Conservation (phyloP, 2,329 filamentous ascomycete genomes). For the Leptodontidium sp. region DNA sequence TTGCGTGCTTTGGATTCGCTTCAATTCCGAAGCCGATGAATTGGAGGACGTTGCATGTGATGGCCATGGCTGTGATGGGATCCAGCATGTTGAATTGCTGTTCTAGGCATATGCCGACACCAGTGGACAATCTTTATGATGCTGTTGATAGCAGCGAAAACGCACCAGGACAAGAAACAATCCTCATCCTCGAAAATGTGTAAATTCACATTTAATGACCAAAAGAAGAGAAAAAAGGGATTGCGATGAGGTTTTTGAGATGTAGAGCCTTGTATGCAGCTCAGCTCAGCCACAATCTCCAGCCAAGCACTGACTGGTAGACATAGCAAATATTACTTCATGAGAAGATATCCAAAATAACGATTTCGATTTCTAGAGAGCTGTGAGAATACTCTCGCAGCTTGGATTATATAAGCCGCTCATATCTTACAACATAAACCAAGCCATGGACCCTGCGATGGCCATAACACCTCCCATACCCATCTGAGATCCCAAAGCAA, state of each 20-base stretch:
- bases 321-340: too few relatives aligned
- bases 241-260: background rate
- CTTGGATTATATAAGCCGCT: background rate
- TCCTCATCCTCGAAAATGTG: background rate
- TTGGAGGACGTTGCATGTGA: conserved; percentile 23
- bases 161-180: background rate
- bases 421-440: conserved; percentile 8
- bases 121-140: too few relatives aligned
- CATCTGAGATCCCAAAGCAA: background rate
- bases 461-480: background rate
- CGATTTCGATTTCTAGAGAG: too few relatives aligned
- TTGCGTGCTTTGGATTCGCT: conserved; percentile 19
- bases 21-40: conserved; percentile 27
- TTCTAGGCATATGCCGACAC: too few relatives aligned
- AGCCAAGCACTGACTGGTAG: background rate
- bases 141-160: too few relatives aligned
- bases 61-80: conserved; percentile 22
- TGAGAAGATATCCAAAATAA: background rate
- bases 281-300: background rate
- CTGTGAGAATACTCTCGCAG: background rate
- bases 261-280: conserved; percentile 3
- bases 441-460: background rate
- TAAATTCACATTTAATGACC: too few relatives aligned
- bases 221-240: background rate
- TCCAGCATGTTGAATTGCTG: background rate